These are phyloP conservation scores for Schizopora paradoxa DNA, from an alignment of 1,284 basidiomycete genomes.

Conservation along the genomic window DNA sequence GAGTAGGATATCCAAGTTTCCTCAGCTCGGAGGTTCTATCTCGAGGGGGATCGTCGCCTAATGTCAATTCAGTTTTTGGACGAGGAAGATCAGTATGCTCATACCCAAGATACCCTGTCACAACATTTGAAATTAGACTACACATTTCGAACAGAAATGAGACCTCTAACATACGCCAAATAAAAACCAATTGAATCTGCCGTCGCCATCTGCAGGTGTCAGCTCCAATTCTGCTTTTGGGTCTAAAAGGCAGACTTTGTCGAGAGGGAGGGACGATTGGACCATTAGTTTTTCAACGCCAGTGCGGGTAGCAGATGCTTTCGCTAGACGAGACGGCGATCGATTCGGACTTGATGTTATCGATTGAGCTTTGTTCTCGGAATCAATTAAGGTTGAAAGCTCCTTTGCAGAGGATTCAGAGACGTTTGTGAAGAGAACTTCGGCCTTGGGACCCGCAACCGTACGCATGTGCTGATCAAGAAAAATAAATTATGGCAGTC, in stretches of 20 bases:
- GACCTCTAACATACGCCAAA: conserved; percentile 57
- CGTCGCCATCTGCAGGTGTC: conserved; percentile 68
- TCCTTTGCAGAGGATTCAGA: conserved; percentile 62
- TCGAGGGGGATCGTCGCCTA: conserved; percentile 86
- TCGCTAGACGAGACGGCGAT: conserved; percentile 32
- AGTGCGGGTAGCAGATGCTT: conserved; percentile 52
- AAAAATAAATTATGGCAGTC: not conserved
- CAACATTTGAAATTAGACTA: not conserved
- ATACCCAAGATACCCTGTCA: conserved; percentile 58
- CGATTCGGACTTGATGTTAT: no score
- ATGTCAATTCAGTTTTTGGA: conserved; percentile 18
- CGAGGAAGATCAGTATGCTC: conserved; percentile 1
- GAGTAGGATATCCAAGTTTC: conserved; percentile 76
- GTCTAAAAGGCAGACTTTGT: conserved; percentile 81
- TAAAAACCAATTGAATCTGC: conserved; percentile 76
- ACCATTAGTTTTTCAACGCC: conserved; percentile 67
- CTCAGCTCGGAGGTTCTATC: conserved; percentile 87
- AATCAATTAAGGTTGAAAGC: conserved; percentile 36
- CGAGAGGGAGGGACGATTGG: conserved; percentile 41
- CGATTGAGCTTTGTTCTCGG: conserved; percentile 17
- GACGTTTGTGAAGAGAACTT: conserved; percentile 81
- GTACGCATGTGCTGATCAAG: conserved; percentile 74
- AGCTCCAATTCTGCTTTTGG: conserved; percentile 72
- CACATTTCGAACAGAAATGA: conserved; percentile 7
- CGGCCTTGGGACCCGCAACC: conserved; percentile 60